phyloP scores from a whole-genome alignment of 164 flowering plant genomes.

The Stephania cephalantha region DNA sequence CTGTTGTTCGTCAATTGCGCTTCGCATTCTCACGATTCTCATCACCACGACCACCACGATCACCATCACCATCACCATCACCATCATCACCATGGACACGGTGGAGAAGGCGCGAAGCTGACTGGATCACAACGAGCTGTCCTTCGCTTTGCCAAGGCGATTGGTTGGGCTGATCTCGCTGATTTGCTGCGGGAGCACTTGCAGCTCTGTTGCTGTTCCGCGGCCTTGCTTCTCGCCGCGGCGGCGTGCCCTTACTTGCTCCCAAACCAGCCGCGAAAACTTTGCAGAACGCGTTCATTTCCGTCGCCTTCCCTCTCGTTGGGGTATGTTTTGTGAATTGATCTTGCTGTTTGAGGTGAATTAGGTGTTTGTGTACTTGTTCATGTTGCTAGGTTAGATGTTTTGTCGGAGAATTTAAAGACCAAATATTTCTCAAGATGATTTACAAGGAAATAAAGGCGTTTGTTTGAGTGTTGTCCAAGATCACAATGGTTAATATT shows the following conservation, averaged over 20 bases:
- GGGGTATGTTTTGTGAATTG: slow-evolving; percentile 44
- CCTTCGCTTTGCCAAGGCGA: slow-evolving; percentile 46
- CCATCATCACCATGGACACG: slow-evolving; percentile 28
- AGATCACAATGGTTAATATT: too few species aligned
- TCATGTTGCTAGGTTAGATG: neutral
- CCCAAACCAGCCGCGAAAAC: slow-evolving; percentile 44
- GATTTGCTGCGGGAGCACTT: slow-evolving; percentile 73
- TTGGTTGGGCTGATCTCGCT: slow-evolving; percentile 65
- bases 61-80: slow-evolving; percentile 29
- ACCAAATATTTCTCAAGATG: neutral
- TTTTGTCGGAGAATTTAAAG: neutral
- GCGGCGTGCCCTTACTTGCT: slow-evolving; percentile 68
- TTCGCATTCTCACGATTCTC: slow-evolving; percentile 7
- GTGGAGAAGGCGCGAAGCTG: slow-evolving; percentile 24
- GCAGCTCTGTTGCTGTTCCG: slow-evolving; percentile 69
- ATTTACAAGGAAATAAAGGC: neutral
- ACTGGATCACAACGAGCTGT: slow-evolving; percentile 48
- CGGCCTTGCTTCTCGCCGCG: slow-evolving; percentile 61
- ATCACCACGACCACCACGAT: slow-evolving; percentile 19
- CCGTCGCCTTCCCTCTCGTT: slow-evolving; percentile 78
- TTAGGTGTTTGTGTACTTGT: neutral
- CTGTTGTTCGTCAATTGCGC: slow-evolving; percentile 11
- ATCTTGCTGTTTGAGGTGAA: neutral
- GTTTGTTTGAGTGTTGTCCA: neutral
- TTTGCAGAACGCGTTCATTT: slow-evolving; percentile 50